Conservation (phyloP, 257 asterid species). For the Coffea eugenioides region DNA sequence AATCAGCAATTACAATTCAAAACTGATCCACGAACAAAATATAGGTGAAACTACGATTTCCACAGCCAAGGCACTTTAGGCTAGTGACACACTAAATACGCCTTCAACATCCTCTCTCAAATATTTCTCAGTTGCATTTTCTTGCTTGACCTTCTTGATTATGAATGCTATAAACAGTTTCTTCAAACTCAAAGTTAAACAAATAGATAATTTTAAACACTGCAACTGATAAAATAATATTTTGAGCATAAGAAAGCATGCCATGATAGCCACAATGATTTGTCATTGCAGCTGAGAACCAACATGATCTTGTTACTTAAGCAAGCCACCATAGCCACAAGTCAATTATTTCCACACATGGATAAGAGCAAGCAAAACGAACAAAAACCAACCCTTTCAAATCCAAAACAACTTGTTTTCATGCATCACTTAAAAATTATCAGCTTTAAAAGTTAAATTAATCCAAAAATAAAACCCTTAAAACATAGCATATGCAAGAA, state of each 20-base stretch:
- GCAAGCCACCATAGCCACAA: not conserved
- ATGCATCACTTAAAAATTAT: not conserved
- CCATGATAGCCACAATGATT: not conserved
- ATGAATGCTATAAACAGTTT: not conserved
- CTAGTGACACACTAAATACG: not conserved
- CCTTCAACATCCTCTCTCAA: not conserved
- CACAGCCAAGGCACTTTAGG: not conserved
- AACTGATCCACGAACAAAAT: not conserved
- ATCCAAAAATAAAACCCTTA: not conserved
- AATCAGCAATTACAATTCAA: not conserved
- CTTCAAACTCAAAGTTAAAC: not conserved
- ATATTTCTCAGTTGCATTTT: not conserved
- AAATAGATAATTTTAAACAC: not conserved
- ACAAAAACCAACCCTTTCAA: not conserved
- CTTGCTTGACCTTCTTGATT: not conserved
- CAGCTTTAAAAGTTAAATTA: not conserved
- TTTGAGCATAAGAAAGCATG: not conserved
- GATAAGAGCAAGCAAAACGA: not conserved
- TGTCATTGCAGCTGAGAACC: not conserved
- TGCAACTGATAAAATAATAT: not conserved
- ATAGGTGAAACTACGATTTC: not conserved
- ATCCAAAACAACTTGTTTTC: not conserved
- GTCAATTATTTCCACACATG: not conserved
- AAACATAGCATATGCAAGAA: not conserved
- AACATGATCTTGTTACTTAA: not conserved